Percentiles rank a stretch among this genome's conserved stretches.
Conservation (phyloP, 2,329 filamentous ascomycete genomes). For the Mollisia scopiformis region DNA sequence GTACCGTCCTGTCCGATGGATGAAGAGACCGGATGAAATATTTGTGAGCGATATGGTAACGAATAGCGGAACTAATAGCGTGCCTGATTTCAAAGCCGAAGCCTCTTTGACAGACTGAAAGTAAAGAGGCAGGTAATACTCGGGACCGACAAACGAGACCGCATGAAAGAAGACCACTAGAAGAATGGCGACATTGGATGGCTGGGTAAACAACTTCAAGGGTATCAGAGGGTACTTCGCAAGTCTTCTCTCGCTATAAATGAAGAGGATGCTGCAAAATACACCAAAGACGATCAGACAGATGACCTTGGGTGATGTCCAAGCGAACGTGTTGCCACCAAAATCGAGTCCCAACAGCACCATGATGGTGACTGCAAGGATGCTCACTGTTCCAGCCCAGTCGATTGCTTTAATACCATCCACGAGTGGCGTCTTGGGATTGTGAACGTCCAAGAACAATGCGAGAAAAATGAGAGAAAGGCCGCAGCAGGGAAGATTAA, state of each 20-base stretch:
- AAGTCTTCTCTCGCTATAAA: slow-evolving; percentile 69
- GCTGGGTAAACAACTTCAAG: slow-evolving; percentile 66
- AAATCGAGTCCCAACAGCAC: slow-evolving; percentile 82
- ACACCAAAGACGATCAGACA: slow-evolving; percentile 77
- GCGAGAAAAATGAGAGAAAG: slow-evolving; percentile 54
- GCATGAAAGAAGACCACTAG: slow-evolving; percentile 73
- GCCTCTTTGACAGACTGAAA: slow-evolving; percentile 77
- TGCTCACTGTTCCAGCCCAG: slow-evolving; percentile 58
- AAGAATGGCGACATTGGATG: slow-evolving; percentile 68
- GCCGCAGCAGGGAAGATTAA: slow-evolving; percentile 47
- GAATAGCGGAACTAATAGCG: slow-evolving; percentile 73
- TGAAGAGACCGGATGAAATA: slow-evolving; percentile 59
- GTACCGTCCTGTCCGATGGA: slow-evolving; percentile 53
- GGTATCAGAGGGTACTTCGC: slow-evolving; percentile 81
- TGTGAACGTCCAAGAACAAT: slow-evolving; percentile 65
- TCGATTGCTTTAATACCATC: slow-evolving; percentile 62
- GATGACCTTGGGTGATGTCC: slow-evolving; percentile 74
- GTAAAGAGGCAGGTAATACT: slow-evolving; percentile 58
- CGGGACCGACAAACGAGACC: slow-evolving; percentile 55
- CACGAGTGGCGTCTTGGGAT: slow-evolving; percentile 58
- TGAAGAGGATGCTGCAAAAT: slow-evolving; percentile 59
- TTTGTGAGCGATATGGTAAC: slow-evolving; percentile 66
- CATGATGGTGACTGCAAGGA: slow-evolving; percentile 79
- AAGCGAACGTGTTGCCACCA: slow-evolving; percentile 70
- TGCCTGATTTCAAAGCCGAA: slow-evolving; percentile 70